Evolutionary conservation across 495 filamentous ascomycete species (phyloP), one percentile per base, ranked within the genome.

Genomic region (Entonaema liquescens): DNA sequence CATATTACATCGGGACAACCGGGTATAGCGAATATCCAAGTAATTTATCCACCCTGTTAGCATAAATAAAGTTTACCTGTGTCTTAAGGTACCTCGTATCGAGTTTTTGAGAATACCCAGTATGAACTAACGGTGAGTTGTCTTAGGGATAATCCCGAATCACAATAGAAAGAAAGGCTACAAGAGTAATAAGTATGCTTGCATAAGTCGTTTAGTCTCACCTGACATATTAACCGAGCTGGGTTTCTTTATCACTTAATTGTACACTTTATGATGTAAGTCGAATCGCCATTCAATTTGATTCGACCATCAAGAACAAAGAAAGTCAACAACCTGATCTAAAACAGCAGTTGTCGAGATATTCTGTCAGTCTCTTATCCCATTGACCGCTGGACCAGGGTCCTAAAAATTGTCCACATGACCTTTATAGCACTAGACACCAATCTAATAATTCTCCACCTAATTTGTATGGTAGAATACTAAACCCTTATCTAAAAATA

Each of bases 231-330:
- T 19, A 21, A 6, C 2, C n/a, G 21, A 56, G 53, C n/a, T 50
- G 2, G 7, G 23, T n/a, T 21, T 23, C 49, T 56, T 57, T 65
- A 49, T 65, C 28, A 25, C 61, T 55, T 33, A 7, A 7, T 7
- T 33, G 31, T 33, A 9, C 31, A 9, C 31, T 33, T 33, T 70
- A 47, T 65, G 61, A 65, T 42, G 36, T 33, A 26, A 38, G 65
- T 29, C 0, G 36, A 9, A 57, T 21, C 29, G 6, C 53, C 11
- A n/a, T 40, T 53, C 23, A 17, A n/a, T 38, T 40, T 57, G 40
- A 49, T 44, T 68, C 50, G 26, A 56, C 56, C 15, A 47, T 42
- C 54, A 58, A 69, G 62, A 61, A 65, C 61, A 70, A 65, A 70
- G 60, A 47, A 31, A 19, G 47, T n/a, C 6, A 28, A 53, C 12